Conservation (phyloP, 495 filamentous ascomycete species). For the Penicillium longicatenatum region DNA sequence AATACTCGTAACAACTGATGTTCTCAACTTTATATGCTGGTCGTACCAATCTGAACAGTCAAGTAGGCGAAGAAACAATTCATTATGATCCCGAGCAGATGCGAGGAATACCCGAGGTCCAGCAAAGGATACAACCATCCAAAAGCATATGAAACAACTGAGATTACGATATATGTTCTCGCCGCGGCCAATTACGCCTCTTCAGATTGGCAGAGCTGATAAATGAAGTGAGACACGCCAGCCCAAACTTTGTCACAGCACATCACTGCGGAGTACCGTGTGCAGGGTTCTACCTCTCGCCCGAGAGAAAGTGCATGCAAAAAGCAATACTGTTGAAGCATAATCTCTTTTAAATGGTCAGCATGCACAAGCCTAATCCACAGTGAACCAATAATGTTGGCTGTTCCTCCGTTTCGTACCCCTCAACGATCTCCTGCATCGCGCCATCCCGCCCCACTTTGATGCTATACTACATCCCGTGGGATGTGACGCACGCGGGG, state of each 20-base stretch:
- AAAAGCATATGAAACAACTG: not conserved
- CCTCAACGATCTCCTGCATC: slow-evolving; percentile 21
- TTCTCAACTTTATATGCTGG: too few species aligned
- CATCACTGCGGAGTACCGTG: not conserved
- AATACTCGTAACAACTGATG: too few species aligned
- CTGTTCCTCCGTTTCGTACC: not conserved
- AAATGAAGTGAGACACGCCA: not conserved
- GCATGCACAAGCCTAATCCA: slow-evolving; percentile 4
- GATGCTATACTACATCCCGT: slow-evolving; percentile 34
- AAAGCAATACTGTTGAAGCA: not conserved
- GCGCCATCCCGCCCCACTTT: slow-evolving; percentile 47
- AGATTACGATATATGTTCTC: too few species aligned
- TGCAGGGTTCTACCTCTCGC: slow-evolving; percentile 18
- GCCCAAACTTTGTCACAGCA: not conserved
- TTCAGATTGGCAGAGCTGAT: not conserved
- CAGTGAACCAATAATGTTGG: slow-evolving; percentile 6
- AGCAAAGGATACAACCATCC: not conserved
- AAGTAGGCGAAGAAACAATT: not conserved
- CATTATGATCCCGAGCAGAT: not conserved
- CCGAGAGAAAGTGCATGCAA: slow-evolving; percentile 15
- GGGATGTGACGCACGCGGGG: slow-evolving; percentile 19
- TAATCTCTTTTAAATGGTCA: not conserved
- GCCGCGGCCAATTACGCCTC: not conserved
- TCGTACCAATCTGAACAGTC: not conserved
- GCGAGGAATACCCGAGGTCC: not conserved